Evolutionary conservation across 257 asterid genomes (phyloP), one percentile per base, ranked within the genome.

Genomic region (Ilex aquifolium): DNA sequence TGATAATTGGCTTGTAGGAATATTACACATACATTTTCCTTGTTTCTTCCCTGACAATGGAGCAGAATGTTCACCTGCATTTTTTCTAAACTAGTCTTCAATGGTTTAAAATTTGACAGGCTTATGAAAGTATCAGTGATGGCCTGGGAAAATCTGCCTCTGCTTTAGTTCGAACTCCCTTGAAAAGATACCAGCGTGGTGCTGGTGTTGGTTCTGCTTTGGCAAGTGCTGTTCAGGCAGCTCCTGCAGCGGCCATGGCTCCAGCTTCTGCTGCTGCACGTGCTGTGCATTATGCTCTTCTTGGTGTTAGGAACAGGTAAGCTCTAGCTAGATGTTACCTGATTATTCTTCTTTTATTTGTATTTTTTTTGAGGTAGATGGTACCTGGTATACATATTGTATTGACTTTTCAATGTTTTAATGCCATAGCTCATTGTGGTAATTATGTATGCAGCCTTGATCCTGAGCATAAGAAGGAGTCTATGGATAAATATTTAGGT

Each of bases 181-280:
- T 93, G 77, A 84, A 90, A 76, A 85, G 67, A 71, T 84, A 79
- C 77, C 85, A 79, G 66, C 86, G 95, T 51, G 97, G 95, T 69
- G 94, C 85, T 66, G 81, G 95, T 42, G 58, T 93, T 65, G 96
- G 97, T 15, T 78, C 95, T 61, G 90, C 95, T 80, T 75, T 93
- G 76, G 88, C 79, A 31, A 80, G 86, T 52, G 97, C 87, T 48
- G 88, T 82, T 74, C 89, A 83, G 82, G 90, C 86, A 74, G 88
- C 90, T 71, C 99, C 99, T 60, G 92, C 85, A 31, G 99, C 99
- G 65, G 99, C 95, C 32, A 73, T 93, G 51, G 96, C 99, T 78
- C 99, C 97, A 15, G 95, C 95, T 74, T 76, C 97, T 74, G 97
- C 95, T 67, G 71, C 95, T 73, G 95, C 81, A 64, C 88, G 88